Conservation (phyloP, 1,284 basidiomycete genomes). For the Coniferiporia weirii region DNA sequence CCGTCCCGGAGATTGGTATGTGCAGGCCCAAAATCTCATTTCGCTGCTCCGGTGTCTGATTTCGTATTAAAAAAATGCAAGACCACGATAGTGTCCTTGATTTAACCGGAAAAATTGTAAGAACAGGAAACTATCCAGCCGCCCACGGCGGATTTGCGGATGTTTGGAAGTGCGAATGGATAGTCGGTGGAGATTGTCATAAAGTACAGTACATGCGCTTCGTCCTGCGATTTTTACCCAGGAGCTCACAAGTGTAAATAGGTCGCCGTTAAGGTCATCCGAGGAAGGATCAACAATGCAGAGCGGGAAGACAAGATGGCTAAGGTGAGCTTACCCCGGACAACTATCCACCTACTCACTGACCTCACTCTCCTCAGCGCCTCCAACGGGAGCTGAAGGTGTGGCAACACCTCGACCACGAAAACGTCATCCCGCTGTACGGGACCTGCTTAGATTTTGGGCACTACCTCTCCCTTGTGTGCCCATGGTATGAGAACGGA, state of each 20-base stretch:
- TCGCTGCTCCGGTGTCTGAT: not conserved
- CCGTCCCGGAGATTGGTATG: not conserved
- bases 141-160: slow-evolving; percentile 43
- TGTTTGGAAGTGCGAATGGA: slow-evolving; percentile 37
- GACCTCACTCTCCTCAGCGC: slow-evolving; percentile 12
- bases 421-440: slow-evolving; percentile 24
- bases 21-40: not conserved
- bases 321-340: slow-evolving; percentile 19
- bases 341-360: not conserved
- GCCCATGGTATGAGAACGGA: slow-evolving; percentile 27
- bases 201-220: slow-evolving; percentile 4
- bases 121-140: slow-evolving; percentile 31
- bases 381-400: slow-evolving; percentile 24
- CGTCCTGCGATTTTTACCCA: not conserved
- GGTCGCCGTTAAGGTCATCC: slow-evolving; percentile 16
- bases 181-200: slow-evolving; percentile 19
- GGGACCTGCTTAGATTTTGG: slow-evolving; percentile 25
- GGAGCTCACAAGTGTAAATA: slow-evolving; percentile 34
- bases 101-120: slow-evolving; percentile 33
- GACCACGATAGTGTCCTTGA: slow-evolving; percentile 24
- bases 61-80: not conserved
- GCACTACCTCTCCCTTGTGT: slow-evolving; percentile 25
- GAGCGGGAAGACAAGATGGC: slow-evolving; percentile 7
- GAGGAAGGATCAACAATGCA: not conserved
- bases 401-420: slow-evolving; percentile 25